Base-by-base conservation (phyloP, 129 eudicot genomes). In the Helianthus annuus region DNA sequence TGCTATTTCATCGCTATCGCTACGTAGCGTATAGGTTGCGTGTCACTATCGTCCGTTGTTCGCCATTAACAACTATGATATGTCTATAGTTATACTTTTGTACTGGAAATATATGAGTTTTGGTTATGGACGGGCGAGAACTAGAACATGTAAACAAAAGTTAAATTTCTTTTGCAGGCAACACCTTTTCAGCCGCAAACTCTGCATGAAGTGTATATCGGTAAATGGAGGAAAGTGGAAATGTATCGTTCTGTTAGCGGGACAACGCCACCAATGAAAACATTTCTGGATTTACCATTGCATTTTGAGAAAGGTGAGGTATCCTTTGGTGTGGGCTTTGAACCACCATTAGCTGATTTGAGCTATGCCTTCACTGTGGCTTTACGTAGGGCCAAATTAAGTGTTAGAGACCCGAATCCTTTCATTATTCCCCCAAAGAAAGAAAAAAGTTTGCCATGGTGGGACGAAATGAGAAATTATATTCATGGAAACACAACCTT, bases 401-500 rank as follows among this genome's bases (percentile, higher is more conserved):
- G 96, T 70, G 80, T 87, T 55, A 81, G 96, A 73, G 85, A 89
- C 80, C 96, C 96, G 7, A 82, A 87, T 70, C 79, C 83, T 36
- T 70, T 64, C 29, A 29, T 79, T 73, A 82, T 78, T 27, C 95
- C 96, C 39, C 91, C 90, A 9, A 92, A 87, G 75, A 92, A 89
- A 80, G 98, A 92, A 77, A 87, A 85, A 79, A 92, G 98, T 80
- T 82, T 92, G 68, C 98, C 98, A 5, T 92, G 98, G 98, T 92
- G 98, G 98, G 98, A 92, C 79, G 98, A 92, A 51, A 84, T 89
- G 91, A 87, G 98, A 83, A 92, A 92, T 78, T 92, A 92, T 59
- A 81, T 92, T 54, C 98, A 92, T 52, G 98, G 98, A 19, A 78
- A 79, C 39, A 71, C 80, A 24, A 79, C 85, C 44, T 74, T 92